Conservation (phyloP, 1,284 basidiomycete genomes). For the Mycena citricolor region DNA sequence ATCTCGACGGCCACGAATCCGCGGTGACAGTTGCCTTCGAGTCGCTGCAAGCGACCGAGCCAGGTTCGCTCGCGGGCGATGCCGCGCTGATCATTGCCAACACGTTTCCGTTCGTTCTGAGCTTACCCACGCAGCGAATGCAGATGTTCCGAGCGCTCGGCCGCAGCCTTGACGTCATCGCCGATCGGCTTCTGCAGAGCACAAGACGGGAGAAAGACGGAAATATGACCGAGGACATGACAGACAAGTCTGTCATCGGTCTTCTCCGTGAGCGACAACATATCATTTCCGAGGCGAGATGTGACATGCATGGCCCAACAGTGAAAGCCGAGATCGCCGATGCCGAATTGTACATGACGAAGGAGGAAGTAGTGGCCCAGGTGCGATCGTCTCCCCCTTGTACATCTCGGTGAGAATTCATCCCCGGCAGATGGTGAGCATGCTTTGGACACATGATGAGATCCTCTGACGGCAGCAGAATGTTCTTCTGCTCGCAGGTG, state of each 20-base stretch:
- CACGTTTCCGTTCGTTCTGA: constrained; percentile 46
- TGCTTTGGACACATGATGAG: not conserved
- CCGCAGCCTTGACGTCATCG: constrained; percentile 43
- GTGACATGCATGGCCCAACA: too few species aligned
- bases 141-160: constrained; percentile 38
- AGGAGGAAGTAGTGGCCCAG: constrained; percentile 5
- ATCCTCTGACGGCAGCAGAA: constrained; percentile 27
- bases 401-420: too few species aligned
- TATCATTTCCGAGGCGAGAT: too few species aligned
- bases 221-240: constrained; percentile 27
- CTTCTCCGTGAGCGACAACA: constrained; percentile 1
- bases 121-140: constrained; percentile 42
- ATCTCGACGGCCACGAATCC: constrained; percentile 46
- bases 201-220: constrained; percentile 41
- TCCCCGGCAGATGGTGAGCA: constrained; percentile 24
- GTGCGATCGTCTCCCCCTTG: not conserved
- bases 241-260: constrained; percentile 53
- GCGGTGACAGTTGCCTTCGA: constrained; percentile 48
- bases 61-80: too few species aligned
- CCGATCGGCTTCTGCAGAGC: constrained; percentile 45
- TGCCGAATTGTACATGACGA: constrained; percentile 2
- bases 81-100: too few species aligned
- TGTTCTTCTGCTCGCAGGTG: constrained; percentile 31
- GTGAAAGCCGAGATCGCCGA: constrained; percentile 51
- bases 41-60: too few species aligned